These are phyloP conservation scores for Xylaria multiplex DNA, from an alignment of 2,329 filamentous ascomycete genomes.

Conservation along the genomic window DNA sequence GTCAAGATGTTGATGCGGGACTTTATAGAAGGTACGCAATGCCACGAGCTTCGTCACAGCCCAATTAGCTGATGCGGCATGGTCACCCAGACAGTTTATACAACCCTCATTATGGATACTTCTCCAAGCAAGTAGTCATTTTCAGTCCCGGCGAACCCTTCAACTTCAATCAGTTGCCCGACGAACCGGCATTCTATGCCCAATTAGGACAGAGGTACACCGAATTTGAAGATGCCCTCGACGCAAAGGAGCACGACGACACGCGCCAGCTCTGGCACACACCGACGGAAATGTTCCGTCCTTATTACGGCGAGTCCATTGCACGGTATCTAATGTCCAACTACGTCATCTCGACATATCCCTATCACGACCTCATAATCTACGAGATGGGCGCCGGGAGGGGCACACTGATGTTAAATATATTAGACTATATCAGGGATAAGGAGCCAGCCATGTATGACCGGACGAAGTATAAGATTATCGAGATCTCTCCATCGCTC, in stretches of 20 bases:
- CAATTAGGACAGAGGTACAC: slow-evolving; percentile 82
- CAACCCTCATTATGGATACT: slow-evolving; percentile 94
- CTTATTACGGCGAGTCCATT: slow-evolving; percentile 96
- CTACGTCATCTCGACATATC: slow-evolving; percentile 93
- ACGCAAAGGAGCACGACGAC: slow-evolving; percentile 74
- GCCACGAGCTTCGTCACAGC: slow-evolving; percentile 13
- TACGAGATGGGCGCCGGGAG: slow-evolving; percentile 99
- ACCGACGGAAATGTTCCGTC: slow-evolving; percentile 94
- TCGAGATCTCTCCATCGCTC: slow-evolving; percentile 89
- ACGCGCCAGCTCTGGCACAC: slow-evolving; percentile 97
- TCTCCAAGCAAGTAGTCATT: slow-evolving; percentile 95
- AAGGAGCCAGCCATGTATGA: slow-evolving; percentile 91
- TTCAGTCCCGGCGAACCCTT: slow-evolving; percentile 94
- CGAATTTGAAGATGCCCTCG: slow-evolving; percentile 88
- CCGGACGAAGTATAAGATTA: slow-evolving; percentile 92
- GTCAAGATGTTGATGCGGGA: slow-evolving; percentile 98
- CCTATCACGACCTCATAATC: slow-evolving; percentile 95
- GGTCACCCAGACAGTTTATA: slow-evolving; percentile 80
- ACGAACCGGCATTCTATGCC: slow-evolving; percentile 86
- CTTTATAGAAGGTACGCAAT: slow-evolving; percentile 85
- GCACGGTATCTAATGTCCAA: slow-evolving; percentile 96
- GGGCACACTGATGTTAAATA: slow-evolving; percentile 97
- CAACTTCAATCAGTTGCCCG: slow-evolving; percentile 80
- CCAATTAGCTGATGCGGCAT: slow-evolving; percentile 32
- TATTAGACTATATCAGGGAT: slow-evolving; percentile 93